Evolutionary conservation across 2,329 filamentous ascomycete genomes (phyloP).

Genomic region (Magnaporthales sp.): DNA sequence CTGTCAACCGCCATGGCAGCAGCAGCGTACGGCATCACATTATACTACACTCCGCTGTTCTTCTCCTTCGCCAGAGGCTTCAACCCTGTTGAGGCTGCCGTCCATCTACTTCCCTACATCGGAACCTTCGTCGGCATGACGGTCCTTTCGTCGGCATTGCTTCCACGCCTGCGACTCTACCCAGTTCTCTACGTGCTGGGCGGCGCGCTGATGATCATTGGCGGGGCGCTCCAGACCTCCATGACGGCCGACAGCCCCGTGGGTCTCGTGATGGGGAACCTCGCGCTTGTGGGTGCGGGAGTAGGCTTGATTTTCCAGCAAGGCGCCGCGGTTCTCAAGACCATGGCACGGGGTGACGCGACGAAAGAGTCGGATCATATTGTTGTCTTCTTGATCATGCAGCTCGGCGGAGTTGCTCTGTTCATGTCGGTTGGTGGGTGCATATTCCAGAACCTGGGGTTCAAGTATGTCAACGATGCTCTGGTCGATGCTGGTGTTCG

Average conservation of each 20-base stretch:
- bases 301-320: slow-evolving; percentile 22
- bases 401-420: slow-evolving; percentile 20
- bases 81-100: slow-evolving; percentile 28
- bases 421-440: slow-evolving; percentile 18
- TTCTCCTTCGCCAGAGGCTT: slow-evolving; percentile 42
- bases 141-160: slow-evolving; percentile 21
- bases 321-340: slow-evolving; percentile 16
- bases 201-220: slow-evolving; percentile 17
- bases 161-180: slow-evolving; percentile 29
- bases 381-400: slow-evolving; percentile 23
- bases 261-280: slow-evolving; percentile 18
- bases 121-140: slow-evolving; percentile 13
- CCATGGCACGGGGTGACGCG: not conserved
- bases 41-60: slow-evolving; percentile 47
- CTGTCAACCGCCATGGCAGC: slow-evolving; percentile 26
- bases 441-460: slow-evolving; percentile 23
- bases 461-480: slow-evolving; percentile 9
- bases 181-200: slow-evolving; percentile 22
- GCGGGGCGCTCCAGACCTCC: slow-evolving; percentile 13
- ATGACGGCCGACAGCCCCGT: not conserved
- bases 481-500: slow-evolving; percentile 9
- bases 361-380: slow-evolving; percentile 16
- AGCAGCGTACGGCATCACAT: slow-evolving; percentile 26
- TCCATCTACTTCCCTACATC: slow-evolving; percentile 13
- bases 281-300: slow-evolving; percentile 21